phyloP scores from a whole-genome alignment of 257 asterid species.

The Voacanga thouarsii region DNA sequence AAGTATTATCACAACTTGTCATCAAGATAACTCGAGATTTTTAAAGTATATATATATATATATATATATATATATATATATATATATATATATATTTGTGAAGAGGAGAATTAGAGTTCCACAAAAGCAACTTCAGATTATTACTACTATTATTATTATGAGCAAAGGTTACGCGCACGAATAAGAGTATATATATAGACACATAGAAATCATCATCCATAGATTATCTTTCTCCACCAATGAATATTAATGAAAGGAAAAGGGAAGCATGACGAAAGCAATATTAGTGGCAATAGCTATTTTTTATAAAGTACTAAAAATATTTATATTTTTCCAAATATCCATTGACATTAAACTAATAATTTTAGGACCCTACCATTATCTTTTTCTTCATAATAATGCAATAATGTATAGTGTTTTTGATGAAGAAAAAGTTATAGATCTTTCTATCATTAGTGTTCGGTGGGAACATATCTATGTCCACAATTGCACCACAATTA shows the following conservation, averaged over 20 bases:
- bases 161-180: too few species aligned
- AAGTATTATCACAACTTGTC: too few species aligned
- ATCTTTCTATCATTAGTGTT: constrained; percentile 3
- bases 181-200: background rate
- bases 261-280: constrained; percentile 8
- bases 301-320: background rate
- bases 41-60: too few species aligned
- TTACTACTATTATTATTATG: too few species aligned
- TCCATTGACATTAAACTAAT: background rate
- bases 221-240: background rate
- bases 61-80: too few species aligned
- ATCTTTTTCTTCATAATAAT: background rate
- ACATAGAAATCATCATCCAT: background rate
- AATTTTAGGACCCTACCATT: constrained; percentile 18
- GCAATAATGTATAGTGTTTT: background rate
- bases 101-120: too few species aligned
- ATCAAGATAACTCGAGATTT: too few species aligned
- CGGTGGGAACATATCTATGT: constrained; percentile 21
- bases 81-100: too few species aligned
- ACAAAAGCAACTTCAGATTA: too few species aligned
- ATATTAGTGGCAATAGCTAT: background rate
- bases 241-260: background rate
- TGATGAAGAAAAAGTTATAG: constrained; percentile 2
- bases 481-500: constrained; percentile 7
- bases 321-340: too few species aligned